phyloP scores from a whole-genome alignment of 108 stramenopile genomes.

The Mediolabrus comicus region DNA sequence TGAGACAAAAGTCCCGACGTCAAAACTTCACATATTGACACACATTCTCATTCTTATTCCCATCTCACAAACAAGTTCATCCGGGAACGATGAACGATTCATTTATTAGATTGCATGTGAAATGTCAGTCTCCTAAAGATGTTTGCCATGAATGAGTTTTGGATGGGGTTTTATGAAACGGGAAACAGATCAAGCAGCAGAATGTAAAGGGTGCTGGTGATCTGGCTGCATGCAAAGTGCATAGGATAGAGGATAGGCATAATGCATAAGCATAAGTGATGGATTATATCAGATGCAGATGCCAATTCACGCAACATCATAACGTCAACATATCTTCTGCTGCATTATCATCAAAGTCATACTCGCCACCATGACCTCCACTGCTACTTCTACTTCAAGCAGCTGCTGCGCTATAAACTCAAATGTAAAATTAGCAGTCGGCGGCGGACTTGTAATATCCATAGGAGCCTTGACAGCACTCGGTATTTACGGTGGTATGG shows the following conservation, averaged over 20 bases:
- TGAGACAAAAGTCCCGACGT: not conserved
- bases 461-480: not conserved
- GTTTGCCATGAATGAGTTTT: not conserved
- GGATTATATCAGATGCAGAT: no score
- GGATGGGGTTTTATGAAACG: not conserved
- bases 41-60: not conserved
- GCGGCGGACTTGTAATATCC: not conserved
- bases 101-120: not conserved
- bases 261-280: no score
- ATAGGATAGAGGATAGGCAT: no score
- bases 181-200: not conserved
- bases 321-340: no score
- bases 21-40: not conserved
- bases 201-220: no score
- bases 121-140: not conserved
- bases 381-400: not conserved
- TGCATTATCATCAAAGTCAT: not conserved
- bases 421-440: not conserved
- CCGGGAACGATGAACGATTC: not conserved
- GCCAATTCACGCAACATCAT: no score
- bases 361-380: not conserved
- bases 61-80: not conserved
- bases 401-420: no score
- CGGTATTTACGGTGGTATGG: not conserved
- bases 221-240: no score